Evolutionary conservation across 768 basidiomycete genomes (phyloP), one percentile per base, ranked within the genome.

Genomic region (Trametes villosa): DNA sequence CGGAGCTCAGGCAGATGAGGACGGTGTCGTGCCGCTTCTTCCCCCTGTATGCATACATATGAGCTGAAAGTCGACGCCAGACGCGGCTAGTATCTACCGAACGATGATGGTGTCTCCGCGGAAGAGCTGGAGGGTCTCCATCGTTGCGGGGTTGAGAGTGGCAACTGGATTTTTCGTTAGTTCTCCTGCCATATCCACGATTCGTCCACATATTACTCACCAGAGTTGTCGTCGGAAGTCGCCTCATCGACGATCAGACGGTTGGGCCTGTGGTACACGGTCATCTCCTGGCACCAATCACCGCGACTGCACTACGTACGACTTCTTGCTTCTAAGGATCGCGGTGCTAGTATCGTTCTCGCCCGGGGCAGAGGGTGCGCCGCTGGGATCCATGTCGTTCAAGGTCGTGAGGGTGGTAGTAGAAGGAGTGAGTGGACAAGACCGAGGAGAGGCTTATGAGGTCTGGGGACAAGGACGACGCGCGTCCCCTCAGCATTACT

Each of bases 21-120:
- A 99, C 97, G 9, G 96, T 98, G 69, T 98, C 96, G 69, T 91
- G 88, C 71, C 97, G 88, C 81, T 97, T 96, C 85, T 98, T 98
- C 47, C 97, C 96, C 62, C 96, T 95, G 51, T 40, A 40, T 9
- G 27, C 18, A 44, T n/a, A n/a, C n/a, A n/a, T n/a, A 61, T 36
- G 29, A 47, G 17, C 53, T 41, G 0, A 30, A 22, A 4, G 11
- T 53, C 5, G 34, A 9, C 17, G 11, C 27, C 48, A n/a, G 24
- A 33, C 20, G 38, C 30, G 1, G 30, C 17, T 47, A 56, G 0
- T n/a, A 71, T 80, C 60, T 70, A 96, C 94, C 92, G 84, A 65
- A 95, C 85, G 66, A 96, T 95, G 74, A 97, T 89, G 17, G 96
- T 98, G 74, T 99, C 97, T 20, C 97, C 97, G 57, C 96, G 86